phyloP scores from a whole-genome alignment of 768 basidiomycete genomes.

The Scleroderma citrinum region DNA sequence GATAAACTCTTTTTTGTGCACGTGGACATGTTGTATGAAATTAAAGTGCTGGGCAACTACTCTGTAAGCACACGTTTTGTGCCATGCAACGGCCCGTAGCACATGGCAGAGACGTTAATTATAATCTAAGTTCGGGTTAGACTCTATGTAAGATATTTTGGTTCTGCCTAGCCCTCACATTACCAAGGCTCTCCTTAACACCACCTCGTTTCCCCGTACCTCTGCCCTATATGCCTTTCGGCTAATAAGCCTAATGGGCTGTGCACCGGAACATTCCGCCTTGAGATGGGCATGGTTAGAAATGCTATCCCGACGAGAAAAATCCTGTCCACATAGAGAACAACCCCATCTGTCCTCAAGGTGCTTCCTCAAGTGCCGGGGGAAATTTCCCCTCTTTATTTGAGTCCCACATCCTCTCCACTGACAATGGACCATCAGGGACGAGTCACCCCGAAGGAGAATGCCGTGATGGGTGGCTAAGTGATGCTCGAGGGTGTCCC shows the following conservation, averaged over 20 bases:
- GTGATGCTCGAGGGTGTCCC: constrained; percentile 11
- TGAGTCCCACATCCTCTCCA: constrained; percentile 10
- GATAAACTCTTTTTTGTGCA: too few species aligned
- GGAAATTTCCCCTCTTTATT: constrained; percentile 4
- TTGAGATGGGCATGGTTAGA: constrained; percentile 3
- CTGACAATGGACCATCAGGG: constrained; percentile 1
- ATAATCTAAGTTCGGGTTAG: not conserved
- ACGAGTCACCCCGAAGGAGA: not conserved
- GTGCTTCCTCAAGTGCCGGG: constrained; percentile 14
- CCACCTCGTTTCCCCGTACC: constrained; percentile 2
- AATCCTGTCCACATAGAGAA: constrained; percentile 9
- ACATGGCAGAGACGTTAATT: not conserved
- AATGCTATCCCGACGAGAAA: constrained; percentile 16
- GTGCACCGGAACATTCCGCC: not conserved
- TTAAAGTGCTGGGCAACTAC: too few species aligned
- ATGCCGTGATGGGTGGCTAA: constrained; percentile 8
- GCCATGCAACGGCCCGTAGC: constrained; percentile 8
- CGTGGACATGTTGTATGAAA: too few species aligned
- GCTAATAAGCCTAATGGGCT: constrained; percentile 12
- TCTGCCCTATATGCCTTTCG: constrained; percentile 6
- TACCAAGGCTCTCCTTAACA: constrained; percentile 13
- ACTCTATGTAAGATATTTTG: too few species aligned
- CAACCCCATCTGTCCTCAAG: constrained; percentile 13
- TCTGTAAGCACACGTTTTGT: constrained; percentile 1
- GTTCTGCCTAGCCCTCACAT: too few species aligned